Percentiles rank a stretch among this genome's conserved stretches.
Conservation (phyloP, 371 early-diverging fungal species). For the Mortierella sp. region DNA sequence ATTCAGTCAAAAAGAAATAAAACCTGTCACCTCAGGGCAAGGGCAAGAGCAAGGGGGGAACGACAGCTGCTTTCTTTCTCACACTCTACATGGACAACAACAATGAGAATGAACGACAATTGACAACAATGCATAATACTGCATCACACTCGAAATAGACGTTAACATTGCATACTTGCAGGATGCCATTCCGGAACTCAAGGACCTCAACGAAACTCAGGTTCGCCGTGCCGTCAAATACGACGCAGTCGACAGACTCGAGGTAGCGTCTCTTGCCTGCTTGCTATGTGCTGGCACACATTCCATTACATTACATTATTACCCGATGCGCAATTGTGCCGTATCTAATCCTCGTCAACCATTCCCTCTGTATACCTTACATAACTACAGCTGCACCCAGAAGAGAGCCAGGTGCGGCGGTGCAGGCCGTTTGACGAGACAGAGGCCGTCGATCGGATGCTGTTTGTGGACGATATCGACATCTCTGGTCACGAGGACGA, state of each 20-base stretch:
- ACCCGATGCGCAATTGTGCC: too few species aligned
- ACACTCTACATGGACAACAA: too few species aligned
- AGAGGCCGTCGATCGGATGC: conserved; percentile 47
- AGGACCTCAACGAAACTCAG: conserved; percentile 26
- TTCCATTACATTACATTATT: too few species aligned
- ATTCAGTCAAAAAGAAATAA: too few species aligned
- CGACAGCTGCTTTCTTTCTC: too few species aligned
- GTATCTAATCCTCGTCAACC: too few species aligned
- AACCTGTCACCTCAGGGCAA: too few species aligned
- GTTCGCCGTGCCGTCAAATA: conserved; percentile 49
- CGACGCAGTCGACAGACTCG: conserved; percentile 38
- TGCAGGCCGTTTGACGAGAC: conserved; percentile 26
- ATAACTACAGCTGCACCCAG: conserved; percentile 37
- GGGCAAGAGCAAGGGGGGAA: too few species aligned
- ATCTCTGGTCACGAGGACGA: conserved; percentile 41
- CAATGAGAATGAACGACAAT: too few species aligned
- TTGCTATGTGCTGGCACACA: background rate
- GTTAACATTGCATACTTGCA: conserved; percentile 26
- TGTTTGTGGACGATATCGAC: conserved; percentile 52
- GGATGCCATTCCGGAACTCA: conserved; percentile 22
- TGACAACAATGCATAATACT: too few species aligned
- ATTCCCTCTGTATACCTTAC: background rate
- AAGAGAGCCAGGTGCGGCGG: conserved; percentile 35
- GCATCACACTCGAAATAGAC: conserved; percentile 16
- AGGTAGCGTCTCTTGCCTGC: conserved; percentile 25